Conservation (phyloP, 2,329 filamentous ascomycete species). For the Hymenoscyphus fructigenus region DNA sequence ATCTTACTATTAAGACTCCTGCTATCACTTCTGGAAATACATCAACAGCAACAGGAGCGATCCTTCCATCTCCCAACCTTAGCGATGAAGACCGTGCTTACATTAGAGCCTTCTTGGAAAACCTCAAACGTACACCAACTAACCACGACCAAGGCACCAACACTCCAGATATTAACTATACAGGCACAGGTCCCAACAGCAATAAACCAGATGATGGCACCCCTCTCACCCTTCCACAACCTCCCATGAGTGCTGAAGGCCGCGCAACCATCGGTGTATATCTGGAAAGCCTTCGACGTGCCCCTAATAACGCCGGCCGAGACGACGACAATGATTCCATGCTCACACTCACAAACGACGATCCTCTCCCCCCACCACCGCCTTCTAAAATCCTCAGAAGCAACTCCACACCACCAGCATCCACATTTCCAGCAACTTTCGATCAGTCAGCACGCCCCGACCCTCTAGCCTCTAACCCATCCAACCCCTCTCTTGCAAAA, state of each 20-base stretch:
- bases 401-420: background rate
- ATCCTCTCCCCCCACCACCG: background rate
- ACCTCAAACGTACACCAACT: too few species aligned
- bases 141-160: background rate
- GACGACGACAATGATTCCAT: background rate
- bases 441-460: background rate
- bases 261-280: background rate
- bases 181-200: background rate
- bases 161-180: background rate
- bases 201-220: background rate
- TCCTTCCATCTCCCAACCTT: too few species aligned
- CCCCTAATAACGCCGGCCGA: background rate
- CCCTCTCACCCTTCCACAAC: background rate
- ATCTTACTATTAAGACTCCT: too few species aligned
- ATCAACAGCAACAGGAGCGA: too few species aligned
- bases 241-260: background rate
- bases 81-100: too few species aligned
- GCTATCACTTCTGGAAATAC: too few species aligned
- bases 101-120: too few species aligned
- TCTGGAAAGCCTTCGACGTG: background rate
- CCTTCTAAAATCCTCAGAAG: background rate
- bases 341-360: background rate
- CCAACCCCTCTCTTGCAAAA: background rate
- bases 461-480: background rate
- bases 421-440: background rate